Percentiles rank a stretch among this genome's conserved stretches.
These are phyloP conservation scores for Akanthomyces muscarius DNA, from an alignment of 2,329 filamentous ascomycete genomes.

Conservation along the genomic window DNA sequence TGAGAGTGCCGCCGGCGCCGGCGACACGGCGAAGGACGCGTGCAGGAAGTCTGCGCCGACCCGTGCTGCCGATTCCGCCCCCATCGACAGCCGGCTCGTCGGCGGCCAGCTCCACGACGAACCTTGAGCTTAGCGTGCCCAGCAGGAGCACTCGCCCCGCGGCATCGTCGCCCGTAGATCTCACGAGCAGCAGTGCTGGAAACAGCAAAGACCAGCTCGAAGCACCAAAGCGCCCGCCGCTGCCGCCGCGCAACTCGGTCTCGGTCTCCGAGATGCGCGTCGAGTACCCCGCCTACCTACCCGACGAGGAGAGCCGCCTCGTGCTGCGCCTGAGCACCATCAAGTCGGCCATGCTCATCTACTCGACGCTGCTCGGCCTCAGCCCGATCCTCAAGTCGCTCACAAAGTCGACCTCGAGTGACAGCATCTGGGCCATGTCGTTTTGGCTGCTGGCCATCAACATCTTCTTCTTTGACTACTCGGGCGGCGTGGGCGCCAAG, in stretches of 20 bases:
- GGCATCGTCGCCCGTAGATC: neutral
- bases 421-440: slow-evolving; percentile 97
- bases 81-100: slow-evolving; percentile 26
- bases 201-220: neutral
- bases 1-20: neutral
- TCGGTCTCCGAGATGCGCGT: neutral
- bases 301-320: slow-evolving; percentile 37
- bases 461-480: slow-evolving; percentile 97
- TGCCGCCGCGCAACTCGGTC: slow-evolving; percentile 1
- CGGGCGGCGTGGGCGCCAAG: slow-evolving; percentile 59
- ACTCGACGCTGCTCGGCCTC: slow-evolving; percentile 84
- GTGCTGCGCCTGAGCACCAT: slow-evolving; percentile 67
- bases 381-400: slow-evolving; percentile 95
- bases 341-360: slow-evolving; percentile 90
- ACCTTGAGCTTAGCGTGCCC: slow-evolving; percentile 28
- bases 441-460: slow-evolving; percentile 92
- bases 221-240: neutral
- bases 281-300: slow-evolving; percentile 24
- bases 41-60: slow-evolving; percentile 36
- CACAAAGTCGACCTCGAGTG: slow-evolving; percentile 85
- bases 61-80: slow-evolving; percentile 24
- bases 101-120: slow-evolving; percentile 45
- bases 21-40: slow-evolving; percentile 31
- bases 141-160: neutral
- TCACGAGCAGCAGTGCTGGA: neutral